Evolutionary conservation across 2,329 filamentous ascomycete species (phyloP), one percentile per base, ranked within the genome.

Genomic region (Penicillium griseofulvum): DNA sequence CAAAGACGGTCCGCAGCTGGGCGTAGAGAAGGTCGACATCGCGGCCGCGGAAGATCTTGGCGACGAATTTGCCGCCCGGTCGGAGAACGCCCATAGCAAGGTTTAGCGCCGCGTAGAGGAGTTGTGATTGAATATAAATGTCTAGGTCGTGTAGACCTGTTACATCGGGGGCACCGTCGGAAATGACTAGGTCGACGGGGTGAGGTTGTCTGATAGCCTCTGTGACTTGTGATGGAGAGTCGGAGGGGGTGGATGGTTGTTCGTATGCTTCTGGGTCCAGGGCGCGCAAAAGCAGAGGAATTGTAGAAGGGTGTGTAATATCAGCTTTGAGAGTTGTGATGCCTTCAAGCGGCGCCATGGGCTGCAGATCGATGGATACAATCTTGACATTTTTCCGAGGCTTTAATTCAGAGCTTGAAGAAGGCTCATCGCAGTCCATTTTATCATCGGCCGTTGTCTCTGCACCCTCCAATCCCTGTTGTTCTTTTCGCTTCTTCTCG

Each of bases 21-120:
- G 91, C 91, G 69, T 94, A 97, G 9, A 99, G 83, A 24, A 97
- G 80, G 69, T 97, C 94, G n/a, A 97, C 92, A 67, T 97, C 94
- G 65, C 91, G 87, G 16, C 90, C 92, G 16, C 94, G 81, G 78
- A 99, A 99, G 58, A 99, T 97, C 79, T 99, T 99, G 56, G 94
- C 94, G 8, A 99, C 93, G 66, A 99, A 99, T 68, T 91, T 96
- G 59, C 94, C 94, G 41, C 94, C 94, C 0, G 92, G 92, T 56
- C 89, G 89, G 22, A 99, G 83, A 12, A 99, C 91, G 70, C 93
- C 96, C 12, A 97, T 84, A 0, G 94, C 91, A 3, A 99, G 84
- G 72, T 97, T 96, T 19, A 99, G 83, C 0, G 94, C 94, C 0
- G 93, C 91, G 74, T 95, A 97, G 47, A 99, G 87, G 9, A 99